phyloP scores from a whole-genome alignment of 106 monocot species.

The Acorus gramineus region DNA sequence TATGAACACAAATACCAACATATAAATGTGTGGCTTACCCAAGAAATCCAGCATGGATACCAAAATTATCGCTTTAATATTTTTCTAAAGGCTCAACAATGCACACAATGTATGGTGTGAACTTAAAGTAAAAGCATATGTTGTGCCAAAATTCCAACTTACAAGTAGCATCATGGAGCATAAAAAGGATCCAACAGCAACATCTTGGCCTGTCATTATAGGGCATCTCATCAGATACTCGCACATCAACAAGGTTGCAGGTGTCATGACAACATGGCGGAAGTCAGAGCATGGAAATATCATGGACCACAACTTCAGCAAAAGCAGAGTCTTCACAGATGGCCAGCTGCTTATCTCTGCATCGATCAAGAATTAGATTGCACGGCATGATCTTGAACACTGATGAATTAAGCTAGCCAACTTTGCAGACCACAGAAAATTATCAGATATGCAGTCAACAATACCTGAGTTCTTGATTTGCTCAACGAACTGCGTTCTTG shows the following conservation, averaged over 20 bases:
- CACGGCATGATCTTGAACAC: not conserved
- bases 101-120: too few relatives aligned
- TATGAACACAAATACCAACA: too few relatives aligned
- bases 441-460: not conserved
- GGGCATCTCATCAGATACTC: conserved; percentile 93
- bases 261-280: conserved; percentile 92
- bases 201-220: conserved; percentile 54
- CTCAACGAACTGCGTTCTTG: conserved; percentile 44
- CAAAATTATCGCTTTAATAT: too few relatives aligned
- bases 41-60: too few relatives aligned
- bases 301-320: conserved; percentile 80
- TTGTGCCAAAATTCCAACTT: conserved; percentile 8
- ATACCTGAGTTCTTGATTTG: conserved; percentile 71
- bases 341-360: conserved; percentile 84
- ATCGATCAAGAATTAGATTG: conserved; percentile 8
- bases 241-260: conserved; percentile 74
- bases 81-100: too few relatives aligned
- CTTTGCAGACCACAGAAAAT: not conserved
- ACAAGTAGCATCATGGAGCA: conserved; percentile 85
- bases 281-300: conserved; percentile 94
- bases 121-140: too few relatives aligned
- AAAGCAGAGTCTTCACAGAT: conserved; percentile 65
- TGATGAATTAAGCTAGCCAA: not conserved
- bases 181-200: conserved; percentile 77
- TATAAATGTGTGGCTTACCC: too few relatives aligned